Evolutionary conservation across 192 early-diverging fungal species (phyloP), one percentile per base, ranked within the genome.

Genomic region (Umbelopsis ramanniana): DNA sequence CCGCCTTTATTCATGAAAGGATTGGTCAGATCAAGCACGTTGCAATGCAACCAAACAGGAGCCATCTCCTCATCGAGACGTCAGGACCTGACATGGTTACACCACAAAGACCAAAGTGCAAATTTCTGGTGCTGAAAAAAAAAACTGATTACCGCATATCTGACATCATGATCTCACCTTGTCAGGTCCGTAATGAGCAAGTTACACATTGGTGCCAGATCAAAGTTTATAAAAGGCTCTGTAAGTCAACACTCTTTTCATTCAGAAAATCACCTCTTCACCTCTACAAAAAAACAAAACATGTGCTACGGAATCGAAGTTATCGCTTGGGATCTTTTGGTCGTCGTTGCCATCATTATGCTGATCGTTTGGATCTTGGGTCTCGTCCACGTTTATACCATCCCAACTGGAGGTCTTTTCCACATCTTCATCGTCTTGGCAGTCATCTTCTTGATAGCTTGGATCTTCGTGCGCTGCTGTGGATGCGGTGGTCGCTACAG

Each of bases 251-350:
- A 9, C 11, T 6, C 11, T 19, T 26, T 37, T 37, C 14, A 5
- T 19, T 17, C 8, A 43, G 12, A 10, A 35, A 37, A 6, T 19
- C 26, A 35, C 0, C 17, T 35, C 57, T 63, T 37, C 35, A 11
- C 35, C 33, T 24, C 23, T 54, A 22, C 53, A 26, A 54, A 29
- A n/a, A 21, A 29, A n/a, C 37, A 55, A 69, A 63, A 45, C 12
- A 78, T 79, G 75, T 79, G 77, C 75, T 45, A 57, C 33, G 52
- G 47, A 29, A 73, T 76, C 46, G 79, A 80, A 78, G 67, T 78
- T 66, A 50, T 80, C 52, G 71, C 76, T 22, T 80, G 75, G 75
- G 79, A 80, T 54, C 40, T 66, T 22, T 53, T 80, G 29, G 66
- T 80, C 26, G 21, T 80, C 37, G 57, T 80, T 33, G 79, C 50